Base-by-base conservation (phyloP, 768 basidiomycete species). In the Dacryopinax spathularia region DNA sequence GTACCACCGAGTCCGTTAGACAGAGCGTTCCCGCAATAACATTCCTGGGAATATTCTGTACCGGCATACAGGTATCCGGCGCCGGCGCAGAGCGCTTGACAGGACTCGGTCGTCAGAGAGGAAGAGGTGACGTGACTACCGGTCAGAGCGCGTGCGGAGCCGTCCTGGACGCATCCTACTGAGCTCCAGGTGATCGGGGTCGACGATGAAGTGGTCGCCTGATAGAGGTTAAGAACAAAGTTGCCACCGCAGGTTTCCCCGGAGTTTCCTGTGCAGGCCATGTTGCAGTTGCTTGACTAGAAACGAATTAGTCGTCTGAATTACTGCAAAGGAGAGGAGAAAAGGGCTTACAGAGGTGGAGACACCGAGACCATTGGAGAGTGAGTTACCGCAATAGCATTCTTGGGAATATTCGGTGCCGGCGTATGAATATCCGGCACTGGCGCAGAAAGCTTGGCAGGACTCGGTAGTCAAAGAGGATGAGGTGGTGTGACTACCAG, bases 91-190 rank as follows among this genome's bases (percentile, higher is more conserved):
- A 25, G 33, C 0, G 64, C 18, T 12, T 31, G 29, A 31, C 64
- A 64, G 29, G 39, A 37, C 27, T 60, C 60, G 6, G 36, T 37
- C 1, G 35, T 64, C 64, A 64, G 60, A 16, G 3, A 59, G 12
- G 22, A 35, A 18, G 43, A 34, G 9, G 37, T 34, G 5, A 3
- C 10, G 22, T 9, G 25, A 13, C 13, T 15, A 10, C 65, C 60
- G 0, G 43, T 10, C 20, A 66, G 63, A 2, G 60, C 62, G 22
- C 65, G 44, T 7, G 59, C 16, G 43, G 20, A 34, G 34, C 59
- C 33, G 60, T 66, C 65, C 10, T 33, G 15, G 33, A 64, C 64
- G 34, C 65, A 66, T 22, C 65, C 65, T n/a, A 64, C n/a, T 22
- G 27, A 39, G 15, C 15, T 61, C 56, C 33, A 61, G 9, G 59